Base-by-base conservation (phyloP, 306 rosid genomes). In the Vigna nakashimae region DNA sequence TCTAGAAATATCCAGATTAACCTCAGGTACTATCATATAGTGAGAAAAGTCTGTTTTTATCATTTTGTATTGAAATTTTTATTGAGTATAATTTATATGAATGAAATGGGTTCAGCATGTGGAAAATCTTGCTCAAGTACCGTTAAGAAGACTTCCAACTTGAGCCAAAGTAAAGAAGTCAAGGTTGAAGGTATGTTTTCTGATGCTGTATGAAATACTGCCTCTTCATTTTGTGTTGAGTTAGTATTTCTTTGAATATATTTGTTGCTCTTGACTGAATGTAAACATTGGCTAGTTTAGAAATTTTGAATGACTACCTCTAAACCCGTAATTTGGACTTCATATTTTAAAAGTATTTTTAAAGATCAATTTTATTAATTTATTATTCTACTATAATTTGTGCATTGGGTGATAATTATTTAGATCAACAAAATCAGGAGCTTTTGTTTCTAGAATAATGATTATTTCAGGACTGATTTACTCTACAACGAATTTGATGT, bases 181-280 rank as follows among this genome's bases (percentile, higher is more conserved):
- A 90, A 88, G 82, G 72, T 82, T 53, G 94, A 88, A 86, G 98
- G 98, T 89, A 69, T 84, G 87, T 66, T 71, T 85, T 38, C 75
- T 69, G 48, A 68, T 76, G 45, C 28, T 71, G 24, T 72, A 28
- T 65, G 71, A 71, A 63, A 65, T 66, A 34, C 60, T 15, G 16
- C 43, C 34, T 28, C 57, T 45, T 50, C 13, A 43, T 76, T 80
- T 66, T 71, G 62, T 63, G 56, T 28, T 9, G 12, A 65, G 49
- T 38, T 42, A 46, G 14, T 16, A 53, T 75, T 69, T 75, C 58
- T 71, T 46, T 64, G 30, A 17, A 50, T 71, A 38, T 48, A 34
- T 48, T 62, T 52, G 20, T 72, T 69, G 32, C 36, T 40, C 24
- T 57, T 49, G 40, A 51, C 59, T 55, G 4, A 52, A 14, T 74